These are phyloP conservation scores for Neodidymelliopsis sp. DNA, from an alignment of 2,329 filamentous ascomycete species.

Conservation along the genomic window DNA sequence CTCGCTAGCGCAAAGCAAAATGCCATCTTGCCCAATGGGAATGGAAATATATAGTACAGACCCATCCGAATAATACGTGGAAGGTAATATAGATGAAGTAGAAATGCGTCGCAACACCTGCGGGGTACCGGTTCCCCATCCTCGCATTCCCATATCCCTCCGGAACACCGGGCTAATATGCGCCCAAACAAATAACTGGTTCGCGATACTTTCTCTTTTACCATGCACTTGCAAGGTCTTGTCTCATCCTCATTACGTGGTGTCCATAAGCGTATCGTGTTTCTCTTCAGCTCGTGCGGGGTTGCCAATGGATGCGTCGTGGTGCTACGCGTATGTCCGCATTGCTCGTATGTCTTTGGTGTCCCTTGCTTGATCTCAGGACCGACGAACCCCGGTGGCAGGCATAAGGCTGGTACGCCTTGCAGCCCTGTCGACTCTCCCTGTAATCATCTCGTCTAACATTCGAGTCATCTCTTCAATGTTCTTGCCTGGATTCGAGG, in stretches of 20 bases:
- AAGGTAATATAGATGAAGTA: constrained; percentile 6
- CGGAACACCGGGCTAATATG: constrained; percentile 8
- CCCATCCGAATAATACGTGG: neutral
- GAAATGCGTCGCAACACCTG: constrained; percentile 10
- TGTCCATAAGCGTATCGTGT: constrained; percentile 18
- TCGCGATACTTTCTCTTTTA: constrained; percentile 1
- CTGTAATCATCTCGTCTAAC: constrained; percentile 94
- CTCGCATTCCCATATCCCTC: constrained; percentile 9
- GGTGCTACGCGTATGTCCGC: neutral
- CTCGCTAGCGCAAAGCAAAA: constrained; percentile 15
- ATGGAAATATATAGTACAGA: constrained; percentile 10
- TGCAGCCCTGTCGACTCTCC: constrained; percentile 73
- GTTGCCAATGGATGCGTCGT: neutral
- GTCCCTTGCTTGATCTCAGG: constrained; percentile 16
- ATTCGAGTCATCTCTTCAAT: constrained; percentile 94
- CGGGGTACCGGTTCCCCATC: constrained; percentile 15
- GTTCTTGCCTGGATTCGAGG: constrained; percentile 62
- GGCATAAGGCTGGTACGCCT: constrained; percentile 40
- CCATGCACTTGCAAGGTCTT: neutral
- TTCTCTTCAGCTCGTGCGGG: constrained; percentile 12
- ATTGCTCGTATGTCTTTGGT: constrained; percentile 2
- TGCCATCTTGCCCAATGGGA: constrained; percentile 18
- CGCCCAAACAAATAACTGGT: neutral
- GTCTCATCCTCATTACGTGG: constrained; percentile 36
- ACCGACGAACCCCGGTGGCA: constrained; percentile 27